Conservation (phyloP, 2,329 filamentous ascomycete species). For the Metarhizium guizhouense region DNA sequence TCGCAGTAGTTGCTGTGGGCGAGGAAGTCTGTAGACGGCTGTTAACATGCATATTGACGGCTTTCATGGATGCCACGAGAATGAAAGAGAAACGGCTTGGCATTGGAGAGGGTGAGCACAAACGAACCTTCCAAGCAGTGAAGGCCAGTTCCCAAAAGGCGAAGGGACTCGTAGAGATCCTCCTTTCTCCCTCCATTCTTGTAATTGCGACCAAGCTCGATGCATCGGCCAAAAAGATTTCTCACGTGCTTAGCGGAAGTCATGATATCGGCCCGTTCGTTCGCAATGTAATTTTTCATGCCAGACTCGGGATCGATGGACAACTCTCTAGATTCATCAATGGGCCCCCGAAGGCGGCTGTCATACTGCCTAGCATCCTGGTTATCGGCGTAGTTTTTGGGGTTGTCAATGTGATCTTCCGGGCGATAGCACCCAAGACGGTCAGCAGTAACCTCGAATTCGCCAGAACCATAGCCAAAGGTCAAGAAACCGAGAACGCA, state of each 20-base stretch:
- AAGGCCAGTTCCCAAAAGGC: conserved; percentile 76
- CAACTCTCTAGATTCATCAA: conserved; percentile 72
- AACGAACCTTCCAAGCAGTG: conserved; percentile 71
- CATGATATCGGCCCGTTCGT: conserved; percentile 68
- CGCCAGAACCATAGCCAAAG: conserved; percentile 74
- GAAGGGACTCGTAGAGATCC: conserved; percentile 82
- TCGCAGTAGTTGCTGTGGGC: conserved; percentile 93
- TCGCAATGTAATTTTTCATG: conserved; percentile 92
- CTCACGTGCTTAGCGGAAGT: conserved; percentile 74
- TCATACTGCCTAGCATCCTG: conserved; percentile 78
- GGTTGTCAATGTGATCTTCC: conserved; percentile 69
- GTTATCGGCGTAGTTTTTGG: conserved; percentile 84
- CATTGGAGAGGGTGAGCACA: background rate
- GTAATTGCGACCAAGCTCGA: conserved; percentile 74
- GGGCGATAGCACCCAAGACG: conserved; percentile 76
- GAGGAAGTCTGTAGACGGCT: conserved; percentile 57
- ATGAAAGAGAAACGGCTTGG: conserved; percentile 7
- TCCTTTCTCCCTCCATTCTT: conserved; percentile 43
- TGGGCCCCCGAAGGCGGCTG: conserved; percentile 66
- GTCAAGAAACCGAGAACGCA: conserved; percentile 87
- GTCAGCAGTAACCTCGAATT: conserved; percentile 78
- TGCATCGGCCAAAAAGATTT: conserved; percentile 61
- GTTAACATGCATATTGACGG: background rate
- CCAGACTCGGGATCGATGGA: conserved; percentile 66
- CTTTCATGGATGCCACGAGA: background rate